A percentile compares a stretch with the other conserved stretches of the same genome.
phyloP scores from a whole-genome alignment of 352 stramenopile species.

The Phytopythium kandeliae region DNA sequence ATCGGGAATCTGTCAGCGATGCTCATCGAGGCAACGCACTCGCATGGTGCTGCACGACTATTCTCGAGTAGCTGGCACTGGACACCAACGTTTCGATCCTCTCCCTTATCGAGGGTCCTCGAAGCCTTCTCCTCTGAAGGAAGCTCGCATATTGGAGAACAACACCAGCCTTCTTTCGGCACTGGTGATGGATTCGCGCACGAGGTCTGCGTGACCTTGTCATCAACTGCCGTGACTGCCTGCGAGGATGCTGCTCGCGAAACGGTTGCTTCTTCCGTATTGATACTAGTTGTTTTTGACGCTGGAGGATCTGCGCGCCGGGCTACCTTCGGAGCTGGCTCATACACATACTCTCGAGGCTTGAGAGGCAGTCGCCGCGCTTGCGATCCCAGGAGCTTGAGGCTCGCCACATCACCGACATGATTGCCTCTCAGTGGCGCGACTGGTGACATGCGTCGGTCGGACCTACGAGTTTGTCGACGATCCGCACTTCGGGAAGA shows the following conservation, averaged over 20 bases:
- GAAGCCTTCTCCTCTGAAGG: too few species aligned
- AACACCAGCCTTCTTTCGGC: too few species aligned
- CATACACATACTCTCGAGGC: slow-evolving; percentile 1
- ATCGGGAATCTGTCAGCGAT: slow-evolving; percentile 30
- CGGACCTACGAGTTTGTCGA: background rate
- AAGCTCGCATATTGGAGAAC: too few species aligned
- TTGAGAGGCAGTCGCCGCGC: background rate
- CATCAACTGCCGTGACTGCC: background rate
- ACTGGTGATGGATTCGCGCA: background rate
- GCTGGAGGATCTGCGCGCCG: background rate
- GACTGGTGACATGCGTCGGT: background rate
- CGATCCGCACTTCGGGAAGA: background rate
- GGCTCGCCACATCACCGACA: background rate
- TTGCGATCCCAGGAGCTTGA: slow-evolving; percentile 1
- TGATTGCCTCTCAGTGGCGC: background rate
- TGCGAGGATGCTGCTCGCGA: slow-evolving; percentile 1
- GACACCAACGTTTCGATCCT: background rate
- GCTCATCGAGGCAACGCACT: background rate
- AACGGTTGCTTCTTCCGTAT: background rate
- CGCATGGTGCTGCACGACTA: too few species aligned
- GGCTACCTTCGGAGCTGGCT: background rate
- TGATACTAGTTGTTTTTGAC: too few species aligned
- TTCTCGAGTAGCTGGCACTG: slow-evolving; percentile 2
- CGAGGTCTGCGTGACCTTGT: background rate
- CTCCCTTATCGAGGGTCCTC: background rate